A percentile compares a stretch with the other conserved stretches of the same genome.
Evolutionary conservation across 768 basidiomycete species (phyloP).

Genomic region (Terana coerulea): DNA sequence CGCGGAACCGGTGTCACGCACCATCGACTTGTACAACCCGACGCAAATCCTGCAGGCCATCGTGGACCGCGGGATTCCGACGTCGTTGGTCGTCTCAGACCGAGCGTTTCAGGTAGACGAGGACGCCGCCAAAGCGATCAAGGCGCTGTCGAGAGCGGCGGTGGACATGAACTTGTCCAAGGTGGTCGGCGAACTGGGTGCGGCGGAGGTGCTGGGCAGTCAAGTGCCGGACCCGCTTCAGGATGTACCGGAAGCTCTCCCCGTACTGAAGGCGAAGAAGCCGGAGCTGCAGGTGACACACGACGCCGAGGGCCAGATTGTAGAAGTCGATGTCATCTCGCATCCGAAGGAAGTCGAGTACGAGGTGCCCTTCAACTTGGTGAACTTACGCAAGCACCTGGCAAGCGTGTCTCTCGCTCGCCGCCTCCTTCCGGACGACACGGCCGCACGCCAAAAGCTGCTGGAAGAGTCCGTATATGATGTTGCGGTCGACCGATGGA

Average conservation of each 20-base stretch:
- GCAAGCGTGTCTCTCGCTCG: slow-evolving; percentile 59
- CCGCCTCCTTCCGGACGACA: slow-evolving; percentile 59
- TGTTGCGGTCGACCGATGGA: slow-evolving; percentile 67
- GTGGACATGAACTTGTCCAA: slow-evolving; percentile 47
- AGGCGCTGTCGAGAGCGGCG: slow-evolving; percentile 55
- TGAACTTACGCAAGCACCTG: slow-evolving; percentile 67
- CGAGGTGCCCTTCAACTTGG: slow-evolving; percentile 75
- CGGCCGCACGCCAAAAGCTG: slow-evolving; percentile 71
- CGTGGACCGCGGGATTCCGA: slow-evolving; percentile 44
- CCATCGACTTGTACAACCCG: slow-evolving; percentile 19
- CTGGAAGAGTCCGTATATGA: slow-evolving; percentile 87
- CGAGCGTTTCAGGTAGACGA: slow-evolving; percentile 51
- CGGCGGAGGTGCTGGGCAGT: slow-evolving; percentile 44
- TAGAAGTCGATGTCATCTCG: slow-evolving; percentile 20
- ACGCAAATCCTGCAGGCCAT: slow-evolving; percentile 29
- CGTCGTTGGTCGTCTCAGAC: slow-evolving; percentile 53
- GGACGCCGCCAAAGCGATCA: slow-evolving; percentile 52
- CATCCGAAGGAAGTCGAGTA: slow-evolving; percentile 20
- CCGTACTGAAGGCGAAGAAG: slow-evolving; percentile 46
- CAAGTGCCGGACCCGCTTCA: slow-evolving; percentile 39
- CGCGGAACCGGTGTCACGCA: slow-evolving; percentile 3
- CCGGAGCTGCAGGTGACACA: slow-evolving; percentile 16
- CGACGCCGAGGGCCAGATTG: slow-evolving; percentile 17
- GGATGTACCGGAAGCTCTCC: slow-evolving; percentile 56
- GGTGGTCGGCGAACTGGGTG: slow-evolving; percentile 54